Base-by-base conservation (phyloP, 352 stramenopile genomes). In the Globisporangium uncinulatum region DNA sequence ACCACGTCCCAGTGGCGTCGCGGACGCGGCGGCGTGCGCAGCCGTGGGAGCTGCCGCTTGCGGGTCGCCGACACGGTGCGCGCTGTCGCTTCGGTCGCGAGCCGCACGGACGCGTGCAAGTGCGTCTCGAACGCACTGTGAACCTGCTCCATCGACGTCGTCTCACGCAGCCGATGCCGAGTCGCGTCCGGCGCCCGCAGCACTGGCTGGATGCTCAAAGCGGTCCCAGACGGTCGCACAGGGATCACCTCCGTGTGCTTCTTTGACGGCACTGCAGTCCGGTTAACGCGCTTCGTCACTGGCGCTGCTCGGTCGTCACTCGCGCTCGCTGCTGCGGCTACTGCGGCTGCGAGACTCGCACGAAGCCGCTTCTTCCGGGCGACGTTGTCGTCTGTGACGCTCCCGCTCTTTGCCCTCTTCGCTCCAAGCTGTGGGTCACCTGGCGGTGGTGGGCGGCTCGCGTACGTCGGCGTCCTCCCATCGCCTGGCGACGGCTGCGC, bases 1-100 rank as follows among this genome's bases (percentile, higher is more conserved):
- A 98, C 46, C 46, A 76, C 86, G 62, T 99, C 96, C 94, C 93
- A 98, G 46, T 98, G 92, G 32, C 81, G 78, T 46, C 87, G 85
- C 4, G 59, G 53, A 14, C 82, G 80, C 17, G 51, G 36, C 20
- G 85, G 83, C 10, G 72, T 82, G 15, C 68, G 54, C 15, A 92
- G 45, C 31, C 81, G 71, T 7, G 80, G 83, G 41, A 95, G 59
- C 50, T 94, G 83, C 2, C 83, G 72, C 61, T 94, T 94, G 6
- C 81, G 59, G 10, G 75, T 89, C 49, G 79, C 64, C 15, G 59
- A 54, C 1, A 72, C 19, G 36, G 62, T 74, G 2, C 69, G 67
- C 9, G 62, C 60, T 2, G 64, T 64, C 31, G 86, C 61, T 19
- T 90, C 76, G 0, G 62, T 64, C 32, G 73, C 59, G 15, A 90